Percentiles rank a stretch among this genome's conserved stretches.
Evolutionary conservation across 441 rosid species (phyloP).

Genomic region (Pelargonium cotyledonis): DNA sequence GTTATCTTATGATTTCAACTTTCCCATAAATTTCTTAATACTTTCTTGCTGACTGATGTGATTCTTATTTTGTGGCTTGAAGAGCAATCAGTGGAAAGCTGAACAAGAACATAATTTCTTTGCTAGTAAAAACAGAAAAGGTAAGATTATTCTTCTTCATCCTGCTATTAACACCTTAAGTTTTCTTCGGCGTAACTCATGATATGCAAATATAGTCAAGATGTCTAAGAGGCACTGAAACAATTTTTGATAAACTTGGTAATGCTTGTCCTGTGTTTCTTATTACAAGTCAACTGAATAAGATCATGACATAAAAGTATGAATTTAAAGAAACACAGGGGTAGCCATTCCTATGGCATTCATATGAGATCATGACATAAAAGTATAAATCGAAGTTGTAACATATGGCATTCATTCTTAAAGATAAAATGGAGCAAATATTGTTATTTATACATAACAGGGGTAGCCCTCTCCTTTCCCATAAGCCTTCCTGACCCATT

Average conservation of each 20-base stretch:
- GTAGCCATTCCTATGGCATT: too few relatives aligned
- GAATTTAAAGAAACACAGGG: too few relatives aligned
- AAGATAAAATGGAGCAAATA: background rate
- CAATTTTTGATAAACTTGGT: too few relatives aligned
- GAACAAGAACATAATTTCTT: conserved; percentile 75
- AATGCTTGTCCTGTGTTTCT: too few relatives aligned
- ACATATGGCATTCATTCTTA: background rate
- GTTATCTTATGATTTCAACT: conserved; percentile 11
- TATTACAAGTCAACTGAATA: too few relatives aligned
- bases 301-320: too few relatives aligned
- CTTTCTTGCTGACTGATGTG: conserved; percentile 13
- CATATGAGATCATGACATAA: too few relatives aligned
- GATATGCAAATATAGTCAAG: background rate
- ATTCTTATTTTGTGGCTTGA: conserved; percentile 24
- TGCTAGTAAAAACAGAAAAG: conserved; percentile 82
- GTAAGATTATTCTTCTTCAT: conserved; percentile 43
- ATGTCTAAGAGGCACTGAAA: too few relatives aligned
- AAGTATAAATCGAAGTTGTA: background rate
- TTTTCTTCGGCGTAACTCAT: background rate
- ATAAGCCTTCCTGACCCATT: background rate
- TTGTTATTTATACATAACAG: background rate
- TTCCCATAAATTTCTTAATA: conserved; percentile 11
- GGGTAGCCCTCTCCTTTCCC: background rate
- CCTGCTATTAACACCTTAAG: conserved; percentile 5
- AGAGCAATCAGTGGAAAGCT: conserved; percentile 96